Evolutionary conservation across 371 early-diverging fungal genomes (phyloP).

Genomic region (Rhizopus stolonifer): DNA sequence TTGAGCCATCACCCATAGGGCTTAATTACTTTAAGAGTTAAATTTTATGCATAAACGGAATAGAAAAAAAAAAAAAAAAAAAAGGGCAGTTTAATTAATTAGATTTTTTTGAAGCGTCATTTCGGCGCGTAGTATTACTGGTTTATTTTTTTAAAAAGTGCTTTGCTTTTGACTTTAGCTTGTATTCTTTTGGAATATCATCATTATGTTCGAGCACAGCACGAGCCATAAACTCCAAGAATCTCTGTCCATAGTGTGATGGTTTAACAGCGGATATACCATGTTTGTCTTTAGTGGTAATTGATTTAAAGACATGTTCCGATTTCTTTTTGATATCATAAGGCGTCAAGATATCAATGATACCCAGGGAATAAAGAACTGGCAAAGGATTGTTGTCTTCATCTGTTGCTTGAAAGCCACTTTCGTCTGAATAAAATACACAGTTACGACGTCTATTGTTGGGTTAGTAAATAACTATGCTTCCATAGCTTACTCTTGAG

Average conservation of each 20-base stretch:
- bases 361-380: constrained; percentile 90
- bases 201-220: constrained; percentile 41
- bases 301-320: constrained; percentile 87
- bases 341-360: constrained; percentile 97
- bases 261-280: constrained; percentile 94
- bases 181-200: constrained; percentile 45
- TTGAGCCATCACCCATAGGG: no score
- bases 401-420: constrained; percentile 88
- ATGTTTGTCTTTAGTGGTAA: constrained; percentile 71
- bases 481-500: constrained; percentile 38
- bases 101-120: no score
- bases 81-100: no score
- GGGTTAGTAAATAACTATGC: not conserved
- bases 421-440: constrained; percentile 88
- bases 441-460: constrained; percentile 64
- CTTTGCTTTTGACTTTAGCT: constrained; percentile 10
- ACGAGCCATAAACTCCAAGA: constrained; percentile 82
- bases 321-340: constrained; percentile 88
- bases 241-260: constrained; percentile 80
- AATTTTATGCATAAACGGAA: no score
- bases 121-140: no score
- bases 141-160: not conserved
- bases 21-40: no score
- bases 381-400: constrained; percentile 63
- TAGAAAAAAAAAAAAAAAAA: no score